Evolutionary conservation across 2,329 filamentous ascomycete genomes (phyloP), one percentile per base, ranked within the genome.

Genomic region (Epichloe sp.): DNA sequence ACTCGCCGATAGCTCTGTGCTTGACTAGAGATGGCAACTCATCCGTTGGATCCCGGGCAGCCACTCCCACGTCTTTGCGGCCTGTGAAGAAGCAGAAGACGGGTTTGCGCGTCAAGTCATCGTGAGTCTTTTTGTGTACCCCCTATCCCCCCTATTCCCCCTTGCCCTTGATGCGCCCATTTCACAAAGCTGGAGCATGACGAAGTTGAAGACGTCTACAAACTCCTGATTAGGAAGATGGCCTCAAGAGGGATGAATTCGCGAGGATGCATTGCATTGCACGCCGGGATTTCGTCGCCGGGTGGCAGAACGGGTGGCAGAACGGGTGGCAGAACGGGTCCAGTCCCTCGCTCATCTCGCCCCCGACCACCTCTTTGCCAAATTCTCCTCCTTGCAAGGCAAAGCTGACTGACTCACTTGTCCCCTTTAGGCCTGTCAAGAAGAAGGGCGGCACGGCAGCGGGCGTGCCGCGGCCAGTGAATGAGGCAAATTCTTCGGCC

Each of bases 401-500:
- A 36, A 36, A 14, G 19, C 47, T 49, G 12, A 49, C n/a, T 21
- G 26, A 38, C 14, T n/a, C 26, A 31, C n/a, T 26, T 19, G 40
- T 57, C 47, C n/a, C 41, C 34, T 41, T 5, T 63, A 90, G 86
- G 58, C 86, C 86, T 11, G 63, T 69, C 44, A 90, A 90, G 72
- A 88, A 85, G 71, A 85, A 83, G 66, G 75, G 76, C 54, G 79
- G 81, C 58, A 79, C 80, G 57, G 78, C 81, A 58, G 83, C 82
- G 64, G 85, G 84, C 60, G 75, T 86, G 63, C 78, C 83, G 62
- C 79, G 80, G 60, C 69, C 74, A 58, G 76, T 76, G 71, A 81
- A 80, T 66, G 82, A 83, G 67, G 75, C 79, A 58, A 78, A 74
- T 66, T 79, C 78, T 63, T 79, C 82, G 57, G 69, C 77, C 35